phyloP scores from a whole-genome alignment of 73 alveolate genomes.

The Blepharisma japonicum region DNA sequence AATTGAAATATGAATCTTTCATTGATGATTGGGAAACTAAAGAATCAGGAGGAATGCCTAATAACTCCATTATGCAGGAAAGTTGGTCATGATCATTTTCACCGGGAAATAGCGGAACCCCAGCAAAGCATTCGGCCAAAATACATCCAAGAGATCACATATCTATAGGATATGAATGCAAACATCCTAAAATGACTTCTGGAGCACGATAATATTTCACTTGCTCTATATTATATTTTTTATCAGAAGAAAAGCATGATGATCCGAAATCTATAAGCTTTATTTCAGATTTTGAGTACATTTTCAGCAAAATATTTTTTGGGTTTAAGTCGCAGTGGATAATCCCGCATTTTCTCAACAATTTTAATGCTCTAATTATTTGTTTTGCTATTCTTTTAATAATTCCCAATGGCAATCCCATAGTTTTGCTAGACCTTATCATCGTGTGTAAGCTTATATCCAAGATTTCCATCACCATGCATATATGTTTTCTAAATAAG shows the following conservation, averaged over 20 bases:
- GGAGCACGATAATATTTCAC: constrained; percentile 95
- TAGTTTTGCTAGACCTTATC: constrained; percentile 52
- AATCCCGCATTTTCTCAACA: constrained; percentile 49
- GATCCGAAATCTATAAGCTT: constrained; percentile 84
- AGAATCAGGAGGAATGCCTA: constrained; percentile 71
- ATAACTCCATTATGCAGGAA: constrained; percentile 71
- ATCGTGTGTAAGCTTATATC: constrained; percentile 68
- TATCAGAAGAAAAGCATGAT: constrained; percentile 63
- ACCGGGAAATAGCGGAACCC: constrained; percentile 87
- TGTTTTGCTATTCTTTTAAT: constrained; percentile 63
- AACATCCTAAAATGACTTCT: constrained; percentile 89
- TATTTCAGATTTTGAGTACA: constrained; percentile 55
- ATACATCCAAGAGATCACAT: constrained; percentile 97
- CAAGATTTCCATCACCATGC: constrained; percentile 66
- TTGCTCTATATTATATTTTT: constrained; percentile 75
- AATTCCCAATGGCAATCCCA: constrained; percentile 64
- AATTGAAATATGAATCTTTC: not conserved
- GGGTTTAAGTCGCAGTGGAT: constrained; percentile 91
- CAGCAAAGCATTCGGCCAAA: constrained; percentile 81
- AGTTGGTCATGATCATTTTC: constrained; percentile 78
- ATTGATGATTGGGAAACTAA: not conserved
- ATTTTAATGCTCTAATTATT: constrained; percentile 55
- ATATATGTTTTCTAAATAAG: constrained; percentile 58
- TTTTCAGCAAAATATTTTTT: constrained; percentile 66
- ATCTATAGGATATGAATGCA: constrained; percentile 87